Conservation (phyloP, 257 asterid genomes). For the Jacaranda mimosifolia region DNA sequence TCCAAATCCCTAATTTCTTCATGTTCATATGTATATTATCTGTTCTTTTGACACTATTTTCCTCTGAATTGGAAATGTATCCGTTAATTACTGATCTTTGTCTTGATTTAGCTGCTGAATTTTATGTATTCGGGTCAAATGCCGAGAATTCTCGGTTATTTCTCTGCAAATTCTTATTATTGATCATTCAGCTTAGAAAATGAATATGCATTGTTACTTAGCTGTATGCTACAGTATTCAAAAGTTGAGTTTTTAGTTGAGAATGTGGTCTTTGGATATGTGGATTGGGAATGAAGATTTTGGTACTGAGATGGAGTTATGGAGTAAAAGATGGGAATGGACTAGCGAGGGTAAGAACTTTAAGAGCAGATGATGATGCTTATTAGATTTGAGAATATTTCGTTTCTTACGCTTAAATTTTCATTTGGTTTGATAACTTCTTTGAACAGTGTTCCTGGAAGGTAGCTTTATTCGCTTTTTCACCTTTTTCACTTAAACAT, state of each 20-base stretch:
- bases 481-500: background rate
- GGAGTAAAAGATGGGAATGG: background rate
- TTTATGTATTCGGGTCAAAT: slow-evolving; percentile 1
- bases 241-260: background rate
- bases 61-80: background rate
- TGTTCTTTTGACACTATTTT: background rate
- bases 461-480: background rate
- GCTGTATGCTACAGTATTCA: slow-evolving; percentile 3
- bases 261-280: background rate
- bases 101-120: slow-evolving; percentile 29
- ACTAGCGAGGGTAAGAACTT: slow-evolving; percentile 12
- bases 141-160: slow-evolving; percentile 15
- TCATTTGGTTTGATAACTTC: slow-evolving; percentile 24
- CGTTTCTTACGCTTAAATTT: slow-evolving; percentile 1
- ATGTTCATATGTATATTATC: background rate
- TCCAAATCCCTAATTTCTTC: slow-evolving; percentile 17
- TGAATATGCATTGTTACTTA: background rate
- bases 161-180: background rate
- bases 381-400: background rate
- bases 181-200: background rate
- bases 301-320: background rate
- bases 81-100: background rate
- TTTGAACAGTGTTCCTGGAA: slow-evolving; percentile 8
- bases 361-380: background rate
- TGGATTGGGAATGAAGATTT: slow-evolving; percentile 13